A percentile compares a stretch with the other conserved stretches of the same genome.
These are phyloP conservation scores for Dipteronia dyeriana DNA, from an alignment of 345 rosid species.

Conservation along the genomic window DNA sequence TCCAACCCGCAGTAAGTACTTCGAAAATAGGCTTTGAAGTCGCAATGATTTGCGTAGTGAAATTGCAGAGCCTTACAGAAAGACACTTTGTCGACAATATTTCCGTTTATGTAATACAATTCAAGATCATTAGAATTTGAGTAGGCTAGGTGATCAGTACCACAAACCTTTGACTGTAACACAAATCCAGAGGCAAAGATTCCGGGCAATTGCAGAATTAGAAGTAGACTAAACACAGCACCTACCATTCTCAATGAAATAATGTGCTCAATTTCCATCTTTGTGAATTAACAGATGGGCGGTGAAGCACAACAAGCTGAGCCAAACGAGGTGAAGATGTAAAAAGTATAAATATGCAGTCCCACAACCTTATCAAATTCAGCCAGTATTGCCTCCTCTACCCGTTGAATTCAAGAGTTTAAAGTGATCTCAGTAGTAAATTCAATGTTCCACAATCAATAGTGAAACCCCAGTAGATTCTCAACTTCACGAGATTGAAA, in stretches of 20 bases:
- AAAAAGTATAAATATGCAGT: background rate
- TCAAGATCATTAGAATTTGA: conserved; percentile 38
- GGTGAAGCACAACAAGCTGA: conserved; percentile 4
- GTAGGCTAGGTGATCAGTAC: conserved; percentile 52
- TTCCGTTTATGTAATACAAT: conserved; percentile 60
- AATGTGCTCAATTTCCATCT: conserved; percentile 20
- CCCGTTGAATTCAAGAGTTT: background rate
- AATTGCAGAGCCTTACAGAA: conserved; percentile 61
- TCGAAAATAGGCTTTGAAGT: conserved; percentile 33
- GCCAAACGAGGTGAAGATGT: conserved; percentile 1
- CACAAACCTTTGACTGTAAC: conserved; percentile 54
- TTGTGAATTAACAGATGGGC: conserved; percentile 8
- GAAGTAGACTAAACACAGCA: conserved; percentile 36
- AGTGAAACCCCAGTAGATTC: conserved; percentile 14
- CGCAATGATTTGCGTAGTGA: conserved; percentile 49
- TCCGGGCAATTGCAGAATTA: conserved; percentile 41
- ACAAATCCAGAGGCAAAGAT: conserved; percentile 39
- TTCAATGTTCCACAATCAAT: background rate
- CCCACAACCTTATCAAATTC: conserved; percentile 20
- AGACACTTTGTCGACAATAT: conserved; percentile 41
- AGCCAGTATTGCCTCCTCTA: conserved; percentile 4
- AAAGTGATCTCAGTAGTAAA: background rate
- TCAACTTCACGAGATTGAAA: conserved; percentile 12
- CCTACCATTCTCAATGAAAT: conserved; percentile 34
- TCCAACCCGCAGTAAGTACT: conserved; percentile 42